Evolutionary conservation across 371 early-diverging fungal species (phyloP), one percentile per base, ranked within the genome.

Genomic region (Mortierella sp.): DNA sequence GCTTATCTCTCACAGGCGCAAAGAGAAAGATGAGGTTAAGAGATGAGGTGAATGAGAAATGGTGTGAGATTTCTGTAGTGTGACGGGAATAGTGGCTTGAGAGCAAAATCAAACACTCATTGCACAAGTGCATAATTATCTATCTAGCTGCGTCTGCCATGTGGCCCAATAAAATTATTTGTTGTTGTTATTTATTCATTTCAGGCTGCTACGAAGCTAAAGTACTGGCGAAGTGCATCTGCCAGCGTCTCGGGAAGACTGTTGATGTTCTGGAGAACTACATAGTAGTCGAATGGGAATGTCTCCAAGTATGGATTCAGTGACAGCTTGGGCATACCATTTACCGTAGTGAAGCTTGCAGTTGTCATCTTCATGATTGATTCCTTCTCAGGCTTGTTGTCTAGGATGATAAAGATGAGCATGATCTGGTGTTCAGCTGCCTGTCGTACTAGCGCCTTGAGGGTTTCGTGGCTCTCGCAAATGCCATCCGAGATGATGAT

Each of bases 231-330:
- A 32, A 99, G 88, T 26, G 97, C 95, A 84, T 98, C 97, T 14
- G 97, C 88, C 57, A 99, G 86, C 0, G 96, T 96, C 59, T 92
- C 92, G 0, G 99, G 98, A 54, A 99, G 87, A 26, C 91, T 88
- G 70, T 94, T 90, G 76, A 98, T 93, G 78, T 97, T 93, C 73
- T 94, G 92, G 66, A 98, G 84, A 28, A 98, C 92, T 70, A 98
- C 93, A 83, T 96, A 98, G 87, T 95, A 97, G 72, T 97, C 95
- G 89, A 98, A 98, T 58, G 99, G 99, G 94, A 99, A 98, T 9
- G 96, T 96, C 73, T 97, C 97, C 72, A 99, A 91, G 85, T 98
- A 99, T 54, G 91, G 88, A n/a, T 87, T 89, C 89, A 97, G 91
- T 76, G 91, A 78, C 70, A 98, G 78, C 62, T 87, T 88, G 68